Evolutionary conservation across 495 filamentous ascomycete species (phyloP).

Genomic region (Pseudomonodictys pantanalensis): DNA sequence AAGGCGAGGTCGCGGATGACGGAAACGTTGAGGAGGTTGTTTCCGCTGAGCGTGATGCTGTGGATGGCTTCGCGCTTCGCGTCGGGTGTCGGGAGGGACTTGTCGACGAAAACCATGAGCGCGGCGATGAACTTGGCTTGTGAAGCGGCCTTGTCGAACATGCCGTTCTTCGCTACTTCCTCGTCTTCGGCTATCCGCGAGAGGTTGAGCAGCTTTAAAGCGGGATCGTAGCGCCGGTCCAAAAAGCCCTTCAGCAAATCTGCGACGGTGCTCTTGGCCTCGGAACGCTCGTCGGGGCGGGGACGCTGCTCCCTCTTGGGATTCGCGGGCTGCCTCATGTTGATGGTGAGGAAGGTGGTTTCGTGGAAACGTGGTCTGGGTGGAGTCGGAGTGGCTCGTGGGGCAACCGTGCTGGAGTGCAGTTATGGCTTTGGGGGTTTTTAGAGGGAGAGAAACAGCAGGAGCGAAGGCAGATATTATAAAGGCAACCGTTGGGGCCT

Average conservation of each 20-base stretch:
- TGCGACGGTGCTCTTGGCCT: too few relatives aligned
- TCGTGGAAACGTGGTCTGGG: too few relatives aligned
- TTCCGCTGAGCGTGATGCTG: conserved; percentile 74
- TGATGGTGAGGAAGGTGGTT: too few relatives aligned
- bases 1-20: conserved; percentile 68
- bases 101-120: conserved; percentile 75
- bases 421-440: too few relatives aligned
- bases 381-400: too few relatives aligned
- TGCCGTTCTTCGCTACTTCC: conserved; percentile 64
- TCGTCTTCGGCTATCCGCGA: conserved; percentile 69
- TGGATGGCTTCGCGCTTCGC: conserved; percentile 69
- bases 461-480: too few relatives aligned
- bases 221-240: conserved; percentile 65
- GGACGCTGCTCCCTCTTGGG: too few relatives aligned
- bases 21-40: conserved; percentile 65
- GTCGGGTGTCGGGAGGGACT: conserved; percentile 61
- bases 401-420: too few relatives aligned
- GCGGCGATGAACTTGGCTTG: conserved; percentile 86
- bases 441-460: too few relatives aligned
- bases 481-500: too few relatives aligned
- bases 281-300: too few relatives aligned
- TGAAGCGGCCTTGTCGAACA: conserved; percentile 67
- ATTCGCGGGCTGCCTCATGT: too few relatives aligned
- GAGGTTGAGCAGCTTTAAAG: conserved; percentile 73
- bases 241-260: conserved; percentile 52